Base-by-base conservation (phyloP, 768 basidiomycete genomes). In the Antrodiella citrinella region DNA sequence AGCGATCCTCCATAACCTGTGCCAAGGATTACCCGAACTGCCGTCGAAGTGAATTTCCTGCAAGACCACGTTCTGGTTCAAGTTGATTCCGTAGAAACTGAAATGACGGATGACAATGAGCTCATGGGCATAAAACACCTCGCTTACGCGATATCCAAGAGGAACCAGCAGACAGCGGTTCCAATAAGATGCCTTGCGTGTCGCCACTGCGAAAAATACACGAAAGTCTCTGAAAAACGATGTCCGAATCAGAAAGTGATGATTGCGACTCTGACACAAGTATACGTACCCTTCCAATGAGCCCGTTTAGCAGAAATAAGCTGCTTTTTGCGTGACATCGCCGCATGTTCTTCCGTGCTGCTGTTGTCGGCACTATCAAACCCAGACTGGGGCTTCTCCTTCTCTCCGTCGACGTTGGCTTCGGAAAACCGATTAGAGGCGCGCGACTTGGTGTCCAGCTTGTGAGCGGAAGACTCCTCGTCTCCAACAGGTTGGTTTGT, bases 1-100 rank as follows among this genome's bases (percentile, higher is more conserved):
- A 0, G 81, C 75, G 21, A 86, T 69, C 49, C 81, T 78, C 74
- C 81, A 86, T 7, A 90, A 69, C 18, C 77, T 72, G 39, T 81
- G 63, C 82, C 82, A 84, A 4, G 79, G 67, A 0, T 77, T 73
- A 2, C 80, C 84, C 0, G 64, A 63, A 22, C 53, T 65, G 10
- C 84, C 84, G 45, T 72, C 82, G 57, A 74, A 87, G 0, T 84
- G 84, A 26, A 91, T 87, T 57, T 80, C 71, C 55, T 81, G 68
- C 9, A 91, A 74, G 18, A 91, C 84, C 55, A 85, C 81, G 57
- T 81, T 84, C 56, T 85, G 84, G 69, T 87, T 87, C 45, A 80
- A 62, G 59, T 79, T 80, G 68, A 89, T 83, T 2, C 87, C 86
- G 63, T 87, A 87, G 65, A 86, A 86, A 0, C 81, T 83, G 47